These are phyloP conservation scores for Cucumis sativus DNA, from an alignment of 306 rosid species.

Conservation along the genomic window DNA sequence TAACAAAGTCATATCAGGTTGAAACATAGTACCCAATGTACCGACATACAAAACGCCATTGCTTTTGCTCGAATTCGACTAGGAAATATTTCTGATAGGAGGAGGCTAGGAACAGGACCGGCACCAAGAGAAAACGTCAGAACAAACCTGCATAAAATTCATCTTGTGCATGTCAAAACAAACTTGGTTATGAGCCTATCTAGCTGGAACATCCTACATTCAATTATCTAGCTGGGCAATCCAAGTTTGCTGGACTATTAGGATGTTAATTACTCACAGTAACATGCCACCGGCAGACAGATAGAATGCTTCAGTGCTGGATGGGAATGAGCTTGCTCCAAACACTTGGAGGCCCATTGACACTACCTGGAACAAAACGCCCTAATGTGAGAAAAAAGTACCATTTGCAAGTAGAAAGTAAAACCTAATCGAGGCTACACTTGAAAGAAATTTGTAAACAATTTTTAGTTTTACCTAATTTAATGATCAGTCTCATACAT, in stretches of 20 bases:
- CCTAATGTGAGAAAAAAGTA: background rate
- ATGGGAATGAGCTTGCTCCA: conserved; percentile 47
- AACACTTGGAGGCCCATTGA: conserved; percentile 68
- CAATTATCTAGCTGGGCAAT: background rate
- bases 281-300: conserved; percentile 91
- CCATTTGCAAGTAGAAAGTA: background rate
- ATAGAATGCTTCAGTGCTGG: conserved; percentile 41
- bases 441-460: background rate
- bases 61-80: conserved; percentile 85
- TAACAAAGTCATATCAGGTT: conserved; percentile 17
- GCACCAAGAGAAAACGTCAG: conserved; percentile 87
- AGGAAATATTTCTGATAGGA: conserved; percentile 87
- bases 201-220: background rate
- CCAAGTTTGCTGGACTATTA: background rate
- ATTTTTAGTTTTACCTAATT: background rate
- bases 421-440: background rate
- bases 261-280: conserved; percentile 42
- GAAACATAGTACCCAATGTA: conserved; percentile 67
- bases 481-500: background rate
- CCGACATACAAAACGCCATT: conserved; percentile 89
- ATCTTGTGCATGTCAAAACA: background rate
- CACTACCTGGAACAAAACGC: conserved; percentile 31
- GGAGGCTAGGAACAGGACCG: conserved; percentile 96
- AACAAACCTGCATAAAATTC: conserved; percentile 57
- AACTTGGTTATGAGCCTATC: background rate